phyloP scores from a whole-genome alignment of 192 early-diverging fungal genomes.

The Linderina pennispora region DNA sequence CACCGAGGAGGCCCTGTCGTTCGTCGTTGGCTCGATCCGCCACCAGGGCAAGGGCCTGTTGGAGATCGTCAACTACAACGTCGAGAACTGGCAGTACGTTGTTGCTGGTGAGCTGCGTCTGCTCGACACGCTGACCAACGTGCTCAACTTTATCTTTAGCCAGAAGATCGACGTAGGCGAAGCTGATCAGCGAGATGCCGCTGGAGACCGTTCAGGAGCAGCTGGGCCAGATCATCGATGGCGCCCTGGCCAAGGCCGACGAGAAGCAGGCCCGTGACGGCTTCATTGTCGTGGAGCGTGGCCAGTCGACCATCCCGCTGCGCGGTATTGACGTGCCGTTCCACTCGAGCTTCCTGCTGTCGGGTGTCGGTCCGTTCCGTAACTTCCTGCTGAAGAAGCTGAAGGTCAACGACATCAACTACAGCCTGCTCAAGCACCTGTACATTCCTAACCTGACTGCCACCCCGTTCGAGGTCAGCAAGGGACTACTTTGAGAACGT shows the following conservation, averaged over 20 bases:
- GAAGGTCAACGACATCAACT: slow-evolving; percentile 76
- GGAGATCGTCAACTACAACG: slow-evolving; percentile 97
- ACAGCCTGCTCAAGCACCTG: slow-evolving; percentile 70
- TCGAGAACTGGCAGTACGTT: slow-evolving; percentile 96
- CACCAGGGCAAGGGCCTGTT: slow-evolving; percentile 68
- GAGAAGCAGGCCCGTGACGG: slow-evolving; percentile 58
- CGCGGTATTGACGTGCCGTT: slow-evolving; percentile 94
- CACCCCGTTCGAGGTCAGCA: slow-evolving; percentile 70
- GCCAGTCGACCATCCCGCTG: slow-evolving; percentile 86
- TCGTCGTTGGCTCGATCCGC: slow-evolving; percentile 71
- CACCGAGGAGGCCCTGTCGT: slow-evolving; percentile 71
- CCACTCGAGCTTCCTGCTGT: slow-evolving; percentile 90
- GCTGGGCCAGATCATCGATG: slow-evolving; percentile 70
- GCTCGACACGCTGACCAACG: slow-evolving; percentile 73
- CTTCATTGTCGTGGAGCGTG: slow-evolving; percentile 71
- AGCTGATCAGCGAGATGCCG: slow-evolving; percentile 78
- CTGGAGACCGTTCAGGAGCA: slow-evolving; percentile 79
- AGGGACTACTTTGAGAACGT: slow-evolving; percentile 71
- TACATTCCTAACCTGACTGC: slow-evolving; percentile 94
- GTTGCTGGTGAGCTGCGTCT: slow-evolving; percentile 80
- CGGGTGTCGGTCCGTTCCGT: slow-evolving; percentile 90
- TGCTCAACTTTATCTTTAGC: slow-evolving; percentile 83
- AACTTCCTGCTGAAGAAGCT: slow-evolving; percentile 81
- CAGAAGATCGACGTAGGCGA: slow-evolving; percentile 81
- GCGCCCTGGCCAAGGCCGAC: slow-evolving; percentile 58